Conservation (phyloP, 305 asterid species). For the Fraxinus sp. region DNA sequence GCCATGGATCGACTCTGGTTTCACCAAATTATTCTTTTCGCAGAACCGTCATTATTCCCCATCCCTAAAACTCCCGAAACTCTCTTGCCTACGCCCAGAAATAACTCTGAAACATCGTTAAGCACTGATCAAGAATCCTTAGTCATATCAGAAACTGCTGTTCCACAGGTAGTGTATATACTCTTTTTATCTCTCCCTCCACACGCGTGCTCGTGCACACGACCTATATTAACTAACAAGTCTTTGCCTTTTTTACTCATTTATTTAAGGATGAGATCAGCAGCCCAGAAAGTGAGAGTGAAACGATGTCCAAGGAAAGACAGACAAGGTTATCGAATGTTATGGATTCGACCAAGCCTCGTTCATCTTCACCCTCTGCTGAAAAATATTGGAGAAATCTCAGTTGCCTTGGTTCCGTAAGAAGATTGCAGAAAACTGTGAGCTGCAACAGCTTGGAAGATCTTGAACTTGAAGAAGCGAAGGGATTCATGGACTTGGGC, state of each 20-base stretch:
- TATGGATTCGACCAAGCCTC: constrained; percentile 21
- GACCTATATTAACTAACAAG: background rate
- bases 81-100: constrained; percentile 12
- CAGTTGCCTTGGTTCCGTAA: background rate
- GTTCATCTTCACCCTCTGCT: constrained; percentile 35
- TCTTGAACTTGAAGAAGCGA: constrained; percentile 66
- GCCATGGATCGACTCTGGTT: constrained; percentile 67
- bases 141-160: background rate
- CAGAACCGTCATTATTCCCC: constrained; percentile 20
- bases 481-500: constrained; percentile 70
- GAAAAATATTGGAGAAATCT: constrained; percentile 22
- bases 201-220: background rate
- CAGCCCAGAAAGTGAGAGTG: constrained; percentile 17
- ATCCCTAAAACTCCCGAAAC: background rate
- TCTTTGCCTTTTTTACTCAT: background rate
- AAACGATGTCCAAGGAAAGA: constrained; percentile 17
- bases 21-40: constrained; percentile 41
- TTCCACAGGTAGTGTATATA: constrained; percentile 31
- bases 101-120: constrained; percentile 18
- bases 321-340: constrained; percentile 21
- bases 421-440: constrained; percentile 30
- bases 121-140: constrained; percentile 23
- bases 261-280: constrained; percentile 24
- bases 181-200: background rate
- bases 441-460: constrained; percentile 46